Evolutionary conservation across 139 green algal genomes (phyloP).

Genomic region (Coelastrella sp.): DNA sequence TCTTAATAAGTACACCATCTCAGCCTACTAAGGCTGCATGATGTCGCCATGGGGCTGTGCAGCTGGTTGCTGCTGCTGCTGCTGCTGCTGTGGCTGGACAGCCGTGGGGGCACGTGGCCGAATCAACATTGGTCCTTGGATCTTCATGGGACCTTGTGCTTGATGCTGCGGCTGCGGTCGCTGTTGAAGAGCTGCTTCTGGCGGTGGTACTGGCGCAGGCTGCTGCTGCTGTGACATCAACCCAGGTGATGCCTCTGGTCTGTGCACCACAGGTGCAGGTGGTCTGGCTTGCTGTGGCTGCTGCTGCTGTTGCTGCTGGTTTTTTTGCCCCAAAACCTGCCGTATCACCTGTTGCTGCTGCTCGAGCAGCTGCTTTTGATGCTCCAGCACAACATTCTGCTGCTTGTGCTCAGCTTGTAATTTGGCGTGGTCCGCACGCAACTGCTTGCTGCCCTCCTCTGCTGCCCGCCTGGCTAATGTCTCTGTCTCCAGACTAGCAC

Average conservation of each 20-base stretch:
- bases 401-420: slow-evolving; percentile 3
- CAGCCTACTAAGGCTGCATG: too few relatives aligned
- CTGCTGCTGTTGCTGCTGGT: slow-evolving; percentile 18
- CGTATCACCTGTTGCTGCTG: slow-evolving; percentile 37
- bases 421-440: background rate
- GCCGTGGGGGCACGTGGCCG: too few relatives aligned
- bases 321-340: background rate
- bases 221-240: background rate
- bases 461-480: background rate
- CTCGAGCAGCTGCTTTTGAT: slow-evolving; percentile 32
- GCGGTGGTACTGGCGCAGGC: background rate
- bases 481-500: background rate
- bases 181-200: background rate
- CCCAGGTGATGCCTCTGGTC: background rate
- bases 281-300: background rate
- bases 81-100: background rate
- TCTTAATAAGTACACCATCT: too few relatives aligned
- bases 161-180: background rate
- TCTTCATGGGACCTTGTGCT: too few relatives aligned
- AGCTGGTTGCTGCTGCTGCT: background rate
- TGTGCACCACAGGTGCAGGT: background rate
- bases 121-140: too few relatives aligned
- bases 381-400: slow-evolving; percentile 17
- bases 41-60: background rate
- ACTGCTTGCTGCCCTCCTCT: background rate